These are phyloP conservation scores for Rhodotorula kratochvilovae DNA, from an alignment of 768 basidiomycete genomes.

Conservation along the genomic window DNA sequence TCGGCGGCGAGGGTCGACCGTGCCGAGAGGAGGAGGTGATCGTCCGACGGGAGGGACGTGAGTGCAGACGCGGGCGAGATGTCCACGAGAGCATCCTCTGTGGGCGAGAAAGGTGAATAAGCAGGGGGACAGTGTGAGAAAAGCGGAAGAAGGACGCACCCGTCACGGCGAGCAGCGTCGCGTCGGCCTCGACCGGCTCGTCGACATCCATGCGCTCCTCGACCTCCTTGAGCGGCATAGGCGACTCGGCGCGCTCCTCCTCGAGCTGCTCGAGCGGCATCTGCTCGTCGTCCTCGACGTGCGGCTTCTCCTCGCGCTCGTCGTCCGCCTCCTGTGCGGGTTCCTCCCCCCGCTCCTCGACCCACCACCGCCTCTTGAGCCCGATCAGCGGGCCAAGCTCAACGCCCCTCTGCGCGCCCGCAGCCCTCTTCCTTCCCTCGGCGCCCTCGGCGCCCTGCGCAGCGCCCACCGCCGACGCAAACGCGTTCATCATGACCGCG, in stretches of 20 bases:
- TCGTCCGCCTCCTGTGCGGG: conserved; percentile 1
- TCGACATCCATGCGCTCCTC: not conserved
- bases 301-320: not conserved
- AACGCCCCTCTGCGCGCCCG: not conserved
- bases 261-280: too few species aligned
- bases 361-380: conserved; percentile 37
- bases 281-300: too few species aligned
- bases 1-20: conserved; percentile 5
- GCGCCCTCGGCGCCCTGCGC: not conserved
- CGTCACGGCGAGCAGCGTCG: too few species aligned
- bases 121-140: not conserved
- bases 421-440: conserved; percentile 10
- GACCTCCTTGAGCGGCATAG: not conserved
- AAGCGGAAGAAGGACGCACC: conserved; percentile 10
- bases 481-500: conserved; percentile 3
- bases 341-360: not conserved
- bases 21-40: not conserved
- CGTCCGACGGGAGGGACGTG: conserved; percentile 25
- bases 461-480: not conserved
- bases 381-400: conserved; percentile 32
- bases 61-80: conserved; percentile 27
- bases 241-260: too few species aligned
- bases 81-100: not conserved
- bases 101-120: too few species aligned
- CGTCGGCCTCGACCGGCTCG: not conserved